Base-by-base conservation (phyloP, 805 yeast species). In the Groenewaldozyma salmanticensis region DNA sequence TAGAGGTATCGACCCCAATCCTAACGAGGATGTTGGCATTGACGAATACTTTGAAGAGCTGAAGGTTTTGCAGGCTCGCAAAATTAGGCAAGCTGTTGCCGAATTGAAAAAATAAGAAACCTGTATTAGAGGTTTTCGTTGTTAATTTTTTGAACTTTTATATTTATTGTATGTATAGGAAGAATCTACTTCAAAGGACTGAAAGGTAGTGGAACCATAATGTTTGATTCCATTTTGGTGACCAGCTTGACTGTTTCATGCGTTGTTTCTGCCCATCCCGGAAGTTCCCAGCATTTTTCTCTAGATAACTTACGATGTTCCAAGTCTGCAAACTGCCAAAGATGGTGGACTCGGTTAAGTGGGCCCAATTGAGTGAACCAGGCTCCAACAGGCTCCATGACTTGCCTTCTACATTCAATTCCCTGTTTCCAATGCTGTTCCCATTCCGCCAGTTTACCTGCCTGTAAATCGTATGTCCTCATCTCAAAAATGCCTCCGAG, bases 311-410 rank as follows among this genome's bases (percentile, higher is more conserved):
- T 60, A 18, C 70, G 60, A 35, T 65, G 70, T 51, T 66, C 66
- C 21, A 65, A 50, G 40, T 66, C 70, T 2, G 67, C 64, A 52
- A 65, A 65, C 52, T 65, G 70, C 70, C 70, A 65, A 34, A 65
- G 47, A 39, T 65, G 70, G 42, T 65, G 63, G 4, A 65, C 70
- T 16, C 61, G 51, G 50, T 65, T 66, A n/a, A 65, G 52, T 4
- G 52, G 46, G 4, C 70, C 70, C 21, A 65, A 47, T 44, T 62
- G 64, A 20, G 63, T 48, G 49, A 66, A 65, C 70, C 70, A 65
- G 4, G 70, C 70, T 4, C 70, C 70, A 2, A 65, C 69, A 1
- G 70, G 70, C 53, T 66, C 69, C 70, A 65, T 65, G 17, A 65
- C 71, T 45, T 66, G 60, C n/a, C 65, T 52, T n/a, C 70, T 61